Conservation (phyloP, 352 stramenopile genomes). For the Globisporangium okanoganense region DNA sequence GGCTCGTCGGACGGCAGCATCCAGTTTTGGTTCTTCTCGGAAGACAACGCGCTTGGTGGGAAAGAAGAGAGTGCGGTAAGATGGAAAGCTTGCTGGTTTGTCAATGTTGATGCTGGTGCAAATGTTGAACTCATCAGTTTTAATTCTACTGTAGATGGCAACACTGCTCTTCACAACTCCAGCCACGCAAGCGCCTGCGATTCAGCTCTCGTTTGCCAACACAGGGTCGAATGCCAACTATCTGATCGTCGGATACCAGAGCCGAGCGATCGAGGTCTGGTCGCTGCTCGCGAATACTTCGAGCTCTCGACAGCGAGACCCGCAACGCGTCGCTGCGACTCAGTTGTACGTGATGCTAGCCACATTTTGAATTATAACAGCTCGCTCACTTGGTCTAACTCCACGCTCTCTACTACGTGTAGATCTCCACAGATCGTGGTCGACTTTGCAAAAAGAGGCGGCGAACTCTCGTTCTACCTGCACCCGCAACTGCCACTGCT, state of each 20-base stretch:
- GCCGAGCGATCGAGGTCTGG: constrained; percentile 53
- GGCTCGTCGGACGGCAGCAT: constrained; percentile 64
- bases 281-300: constrained; percentile 17
- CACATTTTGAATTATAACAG: not conserved
- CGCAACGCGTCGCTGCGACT: constrained; percentile 24
- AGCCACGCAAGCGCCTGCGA: constrained; percentile 35
- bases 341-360: constrained; percentile 22
- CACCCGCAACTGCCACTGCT: constrained; percentile 42
- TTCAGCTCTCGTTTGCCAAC: constrained; percentile 36
- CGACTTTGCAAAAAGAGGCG: constrained; percentile 52
- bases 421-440: constrained; percentile 36
- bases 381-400: not conserved
- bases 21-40: constrained; percentile 56
- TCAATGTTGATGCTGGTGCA: not conserved
- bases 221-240: constrained; percentile 22
- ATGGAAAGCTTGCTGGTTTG: not conserved
- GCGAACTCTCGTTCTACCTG: constrained; percentile 37
- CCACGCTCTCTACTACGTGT: not conserved
- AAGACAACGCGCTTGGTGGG: constrained; percentile 28
- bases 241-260: constrained; percentile 50
- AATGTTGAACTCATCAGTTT: not conserved
- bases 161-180: constrained; percentile 31
- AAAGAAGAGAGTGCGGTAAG: constrained; percentile 32
- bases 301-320: constrained; percentile 18
- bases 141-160: too few relatives aligned